A percentile compares a stretch with the other conserved stretches of the same genome.
These are phyloP conservation scores for Rossbeevera mucosa DNA, from an alignment of 768 basidiomycete genomes.

Conservation along the genomic window DNA sequence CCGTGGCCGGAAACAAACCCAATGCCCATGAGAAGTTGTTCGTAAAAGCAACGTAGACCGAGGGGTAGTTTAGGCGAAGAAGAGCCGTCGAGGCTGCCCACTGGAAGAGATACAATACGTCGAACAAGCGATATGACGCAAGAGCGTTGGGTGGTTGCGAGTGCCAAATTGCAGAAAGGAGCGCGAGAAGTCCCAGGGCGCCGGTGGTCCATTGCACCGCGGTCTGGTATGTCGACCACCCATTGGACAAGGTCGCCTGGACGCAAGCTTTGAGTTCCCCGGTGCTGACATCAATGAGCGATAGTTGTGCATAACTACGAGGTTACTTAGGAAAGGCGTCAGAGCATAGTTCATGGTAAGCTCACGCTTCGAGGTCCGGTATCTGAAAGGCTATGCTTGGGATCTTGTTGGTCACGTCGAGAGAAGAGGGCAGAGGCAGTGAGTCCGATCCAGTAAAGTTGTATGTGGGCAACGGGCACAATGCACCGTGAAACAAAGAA, in stretches of 20 bases:
- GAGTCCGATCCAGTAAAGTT: constrained; percentile 84
- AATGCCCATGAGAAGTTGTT: constrained; percentile 89
- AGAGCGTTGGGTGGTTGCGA: constrained; percentile 54
- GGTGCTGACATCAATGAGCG: constrained; percentile 63
- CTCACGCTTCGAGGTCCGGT: constrained; percentile 80
- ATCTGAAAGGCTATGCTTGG: constrained; percentile 80
- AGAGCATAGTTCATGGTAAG: not conserved
- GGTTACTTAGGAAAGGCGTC: constrained; percentile 1
- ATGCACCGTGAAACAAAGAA: constrained; percentile 64
- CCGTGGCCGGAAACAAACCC: constrained; percentile 59
- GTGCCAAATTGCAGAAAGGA: constrained; percentile 50
- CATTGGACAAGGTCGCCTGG: constrained; percentile 89
- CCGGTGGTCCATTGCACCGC: constrained; percentile 78
- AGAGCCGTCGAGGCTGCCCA: constrained; percentile 75
- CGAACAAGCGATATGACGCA: constrained; percentile 73
- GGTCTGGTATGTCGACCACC: constrained; percentile 71
- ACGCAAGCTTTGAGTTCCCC: constrained; percentile 82
- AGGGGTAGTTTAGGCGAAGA: constrained; percentile 83
- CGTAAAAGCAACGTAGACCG: constrained; percentile 73
- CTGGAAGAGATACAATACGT: constrained; percentile 81
- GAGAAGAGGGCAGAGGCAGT: constrained; percentile 55
- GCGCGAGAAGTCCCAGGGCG: constrained; percentile 57
- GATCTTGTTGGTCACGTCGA: constrained; percentile 53
- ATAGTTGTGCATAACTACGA: constrained; percentile 62
- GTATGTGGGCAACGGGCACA: constrained; percentile 80